These are phyloP conservation scores for Pythium rhizo-oryzae DNA, from an alignment of 352 stramenopile genomes.

Conservation along the genomic window DNA sequence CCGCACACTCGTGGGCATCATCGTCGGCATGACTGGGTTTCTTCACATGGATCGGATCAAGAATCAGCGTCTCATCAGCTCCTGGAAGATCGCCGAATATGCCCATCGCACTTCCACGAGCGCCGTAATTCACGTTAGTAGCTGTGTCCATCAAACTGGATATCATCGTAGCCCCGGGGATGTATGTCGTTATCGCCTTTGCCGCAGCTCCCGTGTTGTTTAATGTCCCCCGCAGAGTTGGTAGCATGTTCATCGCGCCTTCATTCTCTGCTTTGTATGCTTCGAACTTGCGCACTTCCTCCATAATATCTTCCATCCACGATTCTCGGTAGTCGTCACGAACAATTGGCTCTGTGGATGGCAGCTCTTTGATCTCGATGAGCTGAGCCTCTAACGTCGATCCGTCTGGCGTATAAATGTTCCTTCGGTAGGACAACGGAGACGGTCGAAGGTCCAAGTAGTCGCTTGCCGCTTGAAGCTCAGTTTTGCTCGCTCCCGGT, in stretches of 20 bases:
- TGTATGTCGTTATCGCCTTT: slow-evolving; percentile 76
- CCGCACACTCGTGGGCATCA: slow-evolving; percentile 57
- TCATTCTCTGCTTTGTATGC: slow-evolving; percentile 39
- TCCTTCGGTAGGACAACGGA: slow-evolving; percentile 64
- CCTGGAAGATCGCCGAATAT: slow-evolving; percentile 69
- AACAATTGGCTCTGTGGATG: slow-evolving; percentile 45
- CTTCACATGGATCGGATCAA: slow-evolving; percentile 57
- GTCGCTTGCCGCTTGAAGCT: slow-evolving; percentile 35
- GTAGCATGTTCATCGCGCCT: slow-evolving; percentile 56
- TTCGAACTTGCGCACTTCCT: slow-evolving; percentile 63
- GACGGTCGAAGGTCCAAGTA: slow-evolving; percentile 70
- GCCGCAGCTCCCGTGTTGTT: slow-evolving; percentile 60
- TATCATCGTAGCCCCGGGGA: slow-evolving; percentile 70
- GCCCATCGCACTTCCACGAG: slow-evolving; percentile 32
- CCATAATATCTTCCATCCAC: slow-evolving; percentile 67
- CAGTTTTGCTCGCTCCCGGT: slow-evolving; percentile 20
- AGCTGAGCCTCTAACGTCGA: slow-evolving; percentile 70
- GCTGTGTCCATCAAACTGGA: slow-evolving; percentile 77
- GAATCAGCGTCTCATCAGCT: slow-evolving; percentile 52
- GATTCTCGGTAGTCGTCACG: slow-evolving; percentile 50
- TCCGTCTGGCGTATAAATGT: slow-evolving; percentile 69
- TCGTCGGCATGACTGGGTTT: slow-evolving; percentile 26
- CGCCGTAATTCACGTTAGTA: slow-evolving; percentile 53
- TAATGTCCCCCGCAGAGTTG: slow-evolving; percentile 54
- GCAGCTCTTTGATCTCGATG: slow-evolving; percentile 67